Conservation (phyloP, 257 asterid genomes). For the Lantana camara region DNA sequence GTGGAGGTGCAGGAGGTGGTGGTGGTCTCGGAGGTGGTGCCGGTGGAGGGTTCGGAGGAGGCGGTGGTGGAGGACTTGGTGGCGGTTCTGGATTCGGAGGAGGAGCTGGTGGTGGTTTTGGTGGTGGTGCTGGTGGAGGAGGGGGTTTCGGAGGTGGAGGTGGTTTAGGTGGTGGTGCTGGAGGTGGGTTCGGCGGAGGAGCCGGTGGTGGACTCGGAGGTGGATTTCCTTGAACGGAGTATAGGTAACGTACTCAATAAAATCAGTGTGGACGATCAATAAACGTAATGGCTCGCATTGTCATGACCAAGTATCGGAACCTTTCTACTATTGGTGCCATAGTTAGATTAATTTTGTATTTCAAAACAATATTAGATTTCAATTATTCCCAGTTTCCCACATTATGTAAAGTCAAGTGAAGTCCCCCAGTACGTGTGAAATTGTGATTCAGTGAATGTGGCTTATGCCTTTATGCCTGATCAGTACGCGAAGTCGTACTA, state of each 20-base stretch:
- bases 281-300: not conserved
- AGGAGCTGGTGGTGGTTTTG: conserved; percentile 27
- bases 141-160: conserved; percentile 36
- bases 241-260: not conserved
- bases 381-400: not conserved
- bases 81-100: conserved; percentile 35
- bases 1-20: conserved; percentile 27
- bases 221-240: conserved; percentile 28
- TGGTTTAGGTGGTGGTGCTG: conserved; percentile 35
- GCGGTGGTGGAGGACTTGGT: conserved; percentile 29
- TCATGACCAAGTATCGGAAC: not conserved
- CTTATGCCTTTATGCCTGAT: too few relatives aligned
- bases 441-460: too few relatives aligned
- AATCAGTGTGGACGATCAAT: not conserved
- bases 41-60: conserved; percentile 22
- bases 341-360: not conserved
- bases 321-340: not conserved
- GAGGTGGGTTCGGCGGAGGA: conserved; percentile 34
- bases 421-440: not conserved
- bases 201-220: too few relatives aligned
- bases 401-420: too few relatives aligned
- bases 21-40: conserved; percentile 10
- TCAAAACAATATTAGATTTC: not conserved
- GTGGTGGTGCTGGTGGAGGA: conserved; percentile 30
- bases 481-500: too few relatives aligned